Evolutionary conservation across 2,329 filamentous ascomycete species (phyloP), one percentile per base, ranked within the genome.

Genomic region (Aspergillus uvarum): DNA sequence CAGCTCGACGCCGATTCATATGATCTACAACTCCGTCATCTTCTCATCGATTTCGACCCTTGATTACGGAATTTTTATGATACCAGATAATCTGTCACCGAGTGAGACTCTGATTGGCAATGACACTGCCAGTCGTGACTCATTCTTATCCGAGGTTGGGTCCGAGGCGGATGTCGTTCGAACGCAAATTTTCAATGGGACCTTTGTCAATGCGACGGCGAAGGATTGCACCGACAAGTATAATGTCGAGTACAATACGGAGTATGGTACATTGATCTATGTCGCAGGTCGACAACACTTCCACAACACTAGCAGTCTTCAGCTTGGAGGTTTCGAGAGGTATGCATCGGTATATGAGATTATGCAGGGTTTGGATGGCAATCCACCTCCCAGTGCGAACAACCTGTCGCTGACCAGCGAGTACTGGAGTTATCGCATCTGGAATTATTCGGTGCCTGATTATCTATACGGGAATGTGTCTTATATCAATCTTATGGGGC

Each of bases 21-120:
- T 65, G 29, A 56, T 63, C 42, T 65, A 65, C 54, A 65, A 65
- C 54, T 65, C 63, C 11, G 51, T 56, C 5, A 48, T 65, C 4
- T 65, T 61, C 19, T 56, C 59, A 10, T 63, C 60, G 5, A 60
- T 59, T 5, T 49, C 60, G 2, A 49, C 53, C 5, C 51, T 59
- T 6, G 22, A 56, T 3, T 64, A 64, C 11, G 59, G 49, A 2
- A 55, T 59, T n/a, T 50, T 63, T 4, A 2, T 55, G 8, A 16
- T 52, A 5, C 44, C 50, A 3, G 24, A 58, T 12, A 44, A 56
- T 19, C 11, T 51, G 14, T 14, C 32, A 2, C 22, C 22, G 0
- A 51, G 16, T 21, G 61, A 61, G 5, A 29, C 47, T 2, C 11
- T 61, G 1, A 44, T 49, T 14, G 8, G 14, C 7, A 51, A 24